Conservation (phyloP, 2,329 filamentous ascomycete species). For the Zasmidium citrigriseum region DNA sequence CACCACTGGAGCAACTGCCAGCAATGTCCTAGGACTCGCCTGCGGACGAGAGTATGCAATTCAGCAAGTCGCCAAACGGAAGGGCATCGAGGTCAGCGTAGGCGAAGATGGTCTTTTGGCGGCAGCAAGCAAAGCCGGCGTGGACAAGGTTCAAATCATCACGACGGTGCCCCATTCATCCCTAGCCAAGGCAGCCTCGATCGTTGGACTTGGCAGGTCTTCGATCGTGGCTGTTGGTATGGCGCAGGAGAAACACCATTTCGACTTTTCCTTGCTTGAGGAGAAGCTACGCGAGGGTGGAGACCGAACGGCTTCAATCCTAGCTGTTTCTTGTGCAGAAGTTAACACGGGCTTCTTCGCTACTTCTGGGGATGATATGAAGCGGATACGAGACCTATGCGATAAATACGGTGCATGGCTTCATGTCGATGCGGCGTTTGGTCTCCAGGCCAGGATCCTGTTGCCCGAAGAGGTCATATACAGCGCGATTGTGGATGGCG, state of each 20-base stretch:
- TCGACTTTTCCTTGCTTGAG: conserved; percentile 69
- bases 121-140: conserved; percentile 64
- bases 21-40: conserved; percentile 66
- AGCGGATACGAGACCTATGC: conserved; percentile 66
- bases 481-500: conserved; percentile 51
- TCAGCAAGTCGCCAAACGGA: conserved; percentile 41
- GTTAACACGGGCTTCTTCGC: conserved; percentile 88
- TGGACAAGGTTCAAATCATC: conserved; percentile 72
- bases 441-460: conserved; percentile 73
- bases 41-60: conserved; percentile 71
- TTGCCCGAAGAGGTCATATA: conserved; percentile 56
- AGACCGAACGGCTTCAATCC: conserved; percentile 63
- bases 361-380: conserved; percentile 61
- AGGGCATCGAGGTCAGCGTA: conserved; percentile 45
- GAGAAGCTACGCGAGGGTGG: conserved; percentile 54
- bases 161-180: conserved; percentile 84
- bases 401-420: conserved; percentile 79
- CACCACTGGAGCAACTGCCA: conserved; percentile 70
- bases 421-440: conserved; percentile 90
- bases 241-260: conserved; percentile 62
- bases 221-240: conserved; percentile 64
- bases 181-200: conserved; percentile 76
- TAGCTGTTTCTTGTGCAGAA: conserved; percentile 81
- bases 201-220: conserved; percentile 74
- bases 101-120: conserved; percentile 69